Base-by-base conservation (phyloP, 192 early-diverging fungal genomes). In the Dissophora globulifera region DNA sequence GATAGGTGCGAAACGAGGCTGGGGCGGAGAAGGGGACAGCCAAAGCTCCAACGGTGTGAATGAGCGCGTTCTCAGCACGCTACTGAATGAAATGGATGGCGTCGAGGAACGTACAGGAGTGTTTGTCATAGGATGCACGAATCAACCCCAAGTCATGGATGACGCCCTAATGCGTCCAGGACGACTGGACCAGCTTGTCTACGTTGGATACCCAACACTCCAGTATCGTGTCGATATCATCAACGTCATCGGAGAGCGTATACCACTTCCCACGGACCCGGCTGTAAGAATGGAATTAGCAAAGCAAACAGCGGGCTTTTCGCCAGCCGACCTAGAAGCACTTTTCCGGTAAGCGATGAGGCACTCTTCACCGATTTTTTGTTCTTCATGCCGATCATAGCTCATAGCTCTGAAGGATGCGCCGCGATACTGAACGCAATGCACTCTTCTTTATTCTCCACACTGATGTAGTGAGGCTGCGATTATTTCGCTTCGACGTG, bases 11-110 rank as follows among this genome's bases (percentile, higher is more conserved):
- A 88, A 91, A 58, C 81, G 97, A 81, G 91, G 90, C 79, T 56
- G 72, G 53, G 50, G 41, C 22, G 55, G 49, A 16, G 88, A 83
- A 15, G 82, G 76, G 60, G 79, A 84, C 26, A 69, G 86, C 55
- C 84, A 83, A 29, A 84, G 84, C 17, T 78, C 85, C 22, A 93
- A 91, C n/a, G 88, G 95, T 0, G 92, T 96, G 0, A 92, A 92
- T 69, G 93, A 97, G 64, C 88, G 96, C 17, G 88, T 98, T 1
- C 83, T 99, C 12, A 96, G 93, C 50, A 95, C 96, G 10, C 72
- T 99, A 10, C 84, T 99, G 41, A 99, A 99, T 67, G 98, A 99
- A 79, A 96, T 99, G 92, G 98, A 99, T 74, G 98, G 98, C 31
- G 92, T 99, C 16, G 93, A 97, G 60, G 86, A 83, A 19, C 87